Evolutionary conservation across 139 green algal genomes (phyloP), one percentile per base, ranked within the genome.

Genomic region (Chlorella sp.): DNA sequence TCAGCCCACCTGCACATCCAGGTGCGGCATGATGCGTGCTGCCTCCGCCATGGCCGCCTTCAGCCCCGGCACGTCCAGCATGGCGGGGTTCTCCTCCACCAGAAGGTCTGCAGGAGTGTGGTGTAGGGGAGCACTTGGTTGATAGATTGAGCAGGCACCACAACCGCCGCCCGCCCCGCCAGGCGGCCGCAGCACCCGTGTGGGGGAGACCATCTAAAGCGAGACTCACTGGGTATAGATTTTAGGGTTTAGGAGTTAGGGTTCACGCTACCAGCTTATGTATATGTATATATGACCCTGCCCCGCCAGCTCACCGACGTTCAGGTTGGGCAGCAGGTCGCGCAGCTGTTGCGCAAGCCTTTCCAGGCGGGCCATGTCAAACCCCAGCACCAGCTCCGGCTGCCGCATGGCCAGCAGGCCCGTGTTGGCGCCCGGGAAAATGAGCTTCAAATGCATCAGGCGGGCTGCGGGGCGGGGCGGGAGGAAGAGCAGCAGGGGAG

Each of bases 31-130:
- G 60, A 97, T 91, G 30, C 93, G 82, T 42, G 80, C 22, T 0
- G 94, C 94, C 80, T 96, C 93, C 36, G 64, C 64, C 53, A 96
- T 90, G 42, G 94, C 94, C 57, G 84, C 48, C 73, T 93, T 81
- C 80, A 98, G 95, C n/a, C 88, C 90, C 22, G 94, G 91, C 21
- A 97, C 88, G 68, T 97, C 94, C 83, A 98, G 87, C 30, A 97
- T 92, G 61, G 91, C 60, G 2, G 96, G 96, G 76, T 95, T 94
- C 30, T 90, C 85, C 73, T 96, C 92, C 73, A 97, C 94, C 48
- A 97, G 92, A 40, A 89, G 92, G 92, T 89, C 85, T 88, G 84
- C 64, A 16, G 42, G 80, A 30, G 9, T 9, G 9, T 57, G n/a
- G n/a, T n/a, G n/a, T n/a, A n/a, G n/a, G n/a, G n/a, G n/a, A n/a